Evolutionary conservation across 2,329 filamentous ascomycete species (phyloP).

Genomic region (Pestalotiopsis sp.): DNA sequence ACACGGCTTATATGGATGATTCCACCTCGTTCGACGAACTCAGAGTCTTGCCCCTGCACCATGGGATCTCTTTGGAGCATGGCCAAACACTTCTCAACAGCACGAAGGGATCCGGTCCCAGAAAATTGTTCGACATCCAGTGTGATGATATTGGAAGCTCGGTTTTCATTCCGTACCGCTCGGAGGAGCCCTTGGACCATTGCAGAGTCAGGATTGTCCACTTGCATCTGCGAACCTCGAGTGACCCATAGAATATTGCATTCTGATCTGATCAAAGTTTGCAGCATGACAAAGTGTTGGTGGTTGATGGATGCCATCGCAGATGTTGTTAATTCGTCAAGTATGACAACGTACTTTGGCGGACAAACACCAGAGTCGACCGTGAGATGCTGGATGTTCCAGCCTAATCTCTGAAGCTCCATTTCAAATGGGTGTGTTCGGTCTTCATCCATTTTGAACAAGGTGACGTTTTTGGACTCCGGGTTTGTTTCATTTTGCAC

Average conservation of each 20-base stretch:
- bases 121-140: not conserved
- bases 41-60: not conserved
- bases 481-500: conserved; percentile 16
- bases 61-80: not conserved
- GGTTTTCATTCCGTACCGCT: not conserved
- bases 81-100: no score
- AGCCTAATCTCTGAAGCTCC: not conserved
- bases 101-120: no score
- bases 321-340: conserved; percentile 14
- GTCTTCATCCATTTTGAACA: not conserved
- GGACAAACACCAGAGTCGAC: not conserved
- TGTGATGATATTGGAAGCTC: not conserved
- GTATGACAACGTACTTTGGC: not conserved
- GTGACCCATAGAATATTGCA: conserved; percentile 30
- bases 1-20: not conserved
- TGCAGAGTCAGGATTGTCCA: conserved; percentile 24
- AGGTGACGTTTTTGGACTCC: not conserved
- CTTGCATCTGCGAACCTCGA: conserved; percentile 21
- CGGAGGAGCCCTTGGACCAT: conserved; percentile 23
- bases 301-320: conserved; percentile 11
- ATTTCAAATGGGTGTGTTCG: not conserved
- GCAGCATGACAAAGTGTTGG: conserved; percentile 11
- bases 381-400: not conserved
- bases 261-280: conserved; percentile 6
- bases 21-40: not conserved